phyloP scores from a whole-genome alignment of 441 rosid species.

The Isatis lusitanica region DNA sequence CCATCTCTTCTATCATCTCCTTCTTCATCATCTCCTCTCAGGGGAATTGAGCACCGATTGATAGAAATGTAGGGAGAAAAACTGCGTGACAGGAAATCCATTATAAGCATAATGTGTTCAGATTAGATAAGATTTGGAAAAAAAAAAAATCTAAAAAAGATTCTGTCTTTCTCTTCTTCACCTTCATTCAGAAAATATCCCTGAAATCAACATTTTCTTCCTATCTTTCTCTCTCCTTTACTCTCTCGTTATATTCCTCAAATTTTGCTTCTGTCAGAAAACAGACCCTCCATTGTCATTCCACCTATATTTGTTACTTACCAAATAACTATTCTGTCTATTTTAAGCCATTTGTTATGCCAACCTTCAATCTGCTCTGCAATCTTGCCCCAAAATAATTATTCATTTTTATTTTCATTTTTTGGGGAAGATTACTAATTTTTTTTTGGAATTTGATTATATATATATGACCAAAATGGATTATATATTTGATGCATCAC shows the following conservation, averaged over 20 bases:
- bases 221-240: background rate
- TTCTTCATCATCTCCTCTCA: slow-evolving; percentile 32
- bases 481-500: background rate
- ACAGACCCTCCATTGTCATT: slow-evolving; percentile 25
- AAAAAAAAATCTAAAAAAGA: no score
- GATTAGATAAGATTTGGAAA: background rate
- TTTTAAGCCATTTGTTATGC: slow-evolving; percentile 23
- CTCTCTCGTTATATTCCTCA: slow-evolving; percentile 23
- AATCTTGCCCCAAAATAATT: background rate
- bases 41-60: slow-evolving; percentile 12
- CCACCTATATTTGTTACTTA: slow-evolving; percentile 34
- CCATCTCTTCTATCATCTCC: slow-evolving; percentile 52
- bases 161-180: slow-evolving; percentile 5
- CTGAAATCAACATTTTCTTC: slow-evolving; percentile 24
- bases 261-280: slow-evolving; percentile 9
- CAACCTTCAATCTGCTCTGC: slow-evolving; percentile 24
- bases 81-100: slow-evolving; percentile 16
- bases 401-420: background rate
- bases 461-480: no score
- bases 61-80: background rate
- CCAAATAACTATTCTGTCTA: slow-evolving; percentile 19
- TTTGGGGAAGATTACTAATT: background rate
- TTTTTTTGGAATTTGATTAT: background rate
- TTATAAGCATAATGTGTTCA: slow-evolving; percentile 4
- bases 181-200: slow-evolving; percentile 29